Base-by-base conservation (phyloP, 495 filamentous ascomycete species). In the Extremus antarcticus region DNA sequence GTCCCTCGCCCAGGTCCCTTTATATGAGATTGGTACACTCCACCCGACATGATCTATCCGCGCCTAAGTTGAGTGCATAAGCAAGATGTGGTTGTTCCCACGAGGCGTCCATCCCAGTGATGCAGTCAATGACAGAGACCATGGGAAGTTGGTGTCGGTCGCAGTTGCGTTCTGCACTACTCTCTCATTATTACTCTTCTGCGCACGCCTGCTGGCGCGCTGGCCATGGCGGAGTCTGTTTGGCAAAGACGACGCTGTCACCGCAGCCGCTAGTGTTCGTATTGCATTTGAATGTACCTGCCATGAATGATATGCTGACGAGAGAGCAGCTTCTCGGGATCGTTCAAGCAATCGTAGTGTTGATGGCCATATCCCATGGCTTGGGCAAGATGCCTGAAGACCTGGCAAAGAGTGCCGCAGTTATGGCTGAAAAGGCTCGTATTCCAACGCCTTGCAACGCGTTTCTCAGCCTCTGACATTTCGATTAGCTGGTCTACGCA, bases 211-310 rank as follows among this genome's bases (percentile, higher is more conserved):
- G 43, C 19, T 15, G 43, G 25, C 10, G 15, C 22, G 47, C 22
- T 50, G 47, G 47, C 47, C 47, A 50, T 50, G 47, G 47, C 7
- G 47, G 23, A 4, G 7, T 9, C 47, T 50, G 19, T 50, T 29
- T 19, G 47, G 47, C 4, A 50, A 50, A 25, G 47, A 50, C 23
- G 47, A 50, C 47, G 13, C 13, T 22, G 8, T 25, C 19, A 29
- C 23, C 13, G 47, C 20, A 7, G 47, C 19, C 10, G 47, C 47
- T 9, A 50, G 15, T 10, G 24, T 50, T 21, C 8, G n/a, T n/a
- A n/a, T n/a, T n/a, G n/a, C n/a, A n/a, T n/a, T n/a, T n/a, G n/a
- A n/a, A n/a, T n/a, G n/a, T n/a, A n/a, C n/a, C n/a, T n/a, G n/a
- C n/a, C n/a, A n/a, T n/a, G n/a, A n/a, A n/a, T 39, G 9, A n/a